Percentiles rank a stretch among this genome's conserved stretches.
These are phyloP conservation scores for Yamadazyma scolyti DNA, from an alignment of 805 yeast genomes.

Conservation along the genomic window DNA sequence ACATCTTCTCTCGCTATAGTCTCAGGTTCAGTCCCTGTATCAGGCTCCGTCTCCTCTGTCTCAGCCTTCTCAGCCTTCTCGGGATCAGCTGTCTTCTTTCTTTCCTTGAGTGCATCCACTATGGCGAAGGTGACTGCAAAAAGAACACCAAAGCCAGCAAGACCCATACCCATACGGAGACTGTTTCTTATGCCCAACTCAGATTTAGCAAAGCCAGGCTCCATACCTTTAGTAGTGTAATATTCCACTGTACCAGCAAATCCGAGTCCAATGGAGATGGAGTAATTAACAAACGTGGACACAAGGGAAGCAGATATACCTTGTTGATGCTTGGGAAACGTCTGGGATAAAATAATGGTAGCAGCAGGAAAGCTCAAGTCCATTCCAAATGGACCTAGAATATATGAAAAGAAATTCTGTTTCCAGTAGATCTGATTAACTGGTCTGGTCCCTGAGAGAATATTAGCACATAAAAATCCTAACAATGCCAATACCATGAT, in stretches of 20 bases:
- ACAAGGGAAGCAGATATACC: constrained; percentile 78
- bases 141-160: constrained; percentile 30
- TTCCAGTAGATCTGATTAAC: constrained; percentile 58
- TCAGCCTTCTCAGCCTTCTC: too few species aligned
- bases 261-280: constrained; percentile 41
- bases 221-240: constrained; percentile 19
- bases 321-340: constrained; percentile 60
- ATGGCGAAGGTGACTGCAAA: constrained; percentile 25
- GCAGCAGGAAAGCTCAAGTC: constrained; percentile 78
- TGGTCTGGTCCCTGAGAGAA: constrained; percentile 54
- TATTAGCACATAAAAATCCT: constrained; percentile 49
- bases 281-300: constrained; percentile 66
- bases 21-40: too few species aligned
- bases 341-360: constrained; percentile 54
- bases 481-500: constrained; percentile 49
- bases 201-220: constrained; percentile 12
- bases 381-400: constrained; percentile 67
- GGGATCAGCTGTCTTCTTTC: too few species aligned
- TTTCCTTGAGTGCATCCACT: too few species aligned
- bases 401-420: constrained; percentile 50
- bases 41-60: too few species aligned
- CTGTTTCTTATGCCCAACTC: constrained; percentile 22
- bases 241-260: constrained; percentile 31
- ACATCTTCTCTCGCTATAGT: too few species aligned
- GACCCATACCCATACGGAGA: constrained; percentile 29